phyloP scores from a whole-genome alignment of 2,329 filamentous ascomycete species.

The Phyllosticta ampelicida region DNA sequence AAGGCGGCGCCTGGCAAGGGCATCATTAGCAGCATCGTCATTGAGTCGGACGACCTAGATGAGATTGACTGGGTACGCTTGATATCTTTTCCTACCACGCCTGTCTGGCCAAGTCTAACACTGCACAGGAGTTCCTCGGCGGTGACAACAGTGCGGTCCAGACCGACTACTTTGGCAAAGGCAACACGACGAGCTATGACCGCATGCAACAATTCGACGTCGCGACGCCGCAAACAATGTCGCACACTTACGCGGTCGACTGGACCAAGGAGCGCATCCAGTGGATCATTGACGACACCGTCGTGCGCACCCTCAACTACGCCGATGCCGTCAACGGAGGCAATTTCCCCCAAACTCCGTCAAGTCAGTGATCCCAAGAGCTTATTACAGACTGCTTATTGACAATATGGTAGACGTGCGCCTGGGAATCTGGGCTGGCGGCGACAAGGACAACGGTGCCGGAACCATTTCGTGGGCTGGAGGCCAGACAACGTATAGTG shows the following conservation, averaged over 20 bases:
- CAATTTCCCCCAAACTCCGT: conserved; percentile 66
- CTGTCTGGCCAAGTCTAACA: neutral
- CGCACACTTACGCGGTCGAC: conserved; percentile 58
- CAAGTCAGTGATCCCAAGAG: no score
- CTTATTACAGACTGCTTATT: no score
- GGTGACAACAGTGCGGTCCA: conserved; percentile 51
- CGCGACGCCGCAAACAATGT: conserved; percentile 44
- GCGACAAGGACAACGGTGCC: conserved; percentile 33
- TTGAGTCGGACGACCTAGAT: conserved; percentile 74
- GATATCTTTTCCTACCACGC: neutral
- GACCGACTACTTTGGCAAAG: conserved; percentile 71
- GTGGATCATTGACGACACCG: conserved; percentile 59
- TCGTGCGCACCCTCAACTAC: conserved; percentile 52
- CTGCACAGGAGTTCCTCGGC: conserved; percentile 54
- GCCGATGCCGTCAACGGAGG: conserved; percentile 46
- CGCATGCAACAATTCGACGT: conserved; percentile 55
- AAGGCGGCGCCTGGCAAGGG: conserved; percentile 65
- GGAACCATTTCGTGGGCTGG: conserved; percentile 60
- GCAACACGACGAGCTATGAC: conserved; percentile 57
- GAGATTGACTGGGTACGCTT: conserved; percentile 59
- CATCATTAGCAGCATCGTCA: conserved; percentile 71
- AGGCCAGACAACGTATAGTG: conserved; percentile 40
- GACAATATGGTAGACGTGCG: no score
- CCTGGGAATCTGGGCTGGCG: conserved; percentile 39
- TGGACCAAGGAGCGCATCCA: conserved; percentile 59